These are phyloP conservation scores for Pyrenochaeta sp. DNA, from an alignment of 2,329 filamentous ascomycete genomes.

Conservation along the genomic window DNA sequence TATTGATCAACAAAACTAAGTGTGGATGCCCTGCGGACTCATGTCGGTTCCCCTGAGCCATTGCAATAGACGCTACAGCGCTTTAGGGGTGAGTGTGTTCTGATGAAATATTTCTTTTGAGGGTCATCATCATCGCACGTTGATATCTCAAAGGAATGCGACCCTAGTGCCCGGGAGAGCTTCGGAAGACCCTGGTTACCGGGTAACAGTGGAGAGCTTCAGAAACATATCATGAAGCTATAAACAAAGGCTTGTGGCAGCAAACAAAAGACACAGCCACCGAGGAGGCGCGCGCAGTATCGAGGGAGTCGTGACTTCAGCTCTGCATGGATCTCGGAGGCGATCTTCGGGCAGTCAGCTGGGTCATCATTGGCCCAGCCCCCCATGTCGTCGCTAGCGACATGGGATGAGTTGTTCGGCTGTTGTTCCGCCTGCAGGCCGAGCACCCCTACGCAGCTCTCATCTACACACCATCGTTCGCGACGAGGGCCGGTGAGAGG, in stretches of 20 bases:
- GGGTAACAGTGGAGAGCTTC: not conserved
- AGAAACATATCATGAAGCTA: not conserved
- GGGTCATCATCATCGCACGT: not conserved
- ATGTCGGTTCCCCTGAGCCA: not conserved
- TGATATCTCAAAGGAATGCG: not conserved
- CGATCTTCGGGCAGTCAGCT: not conserved
- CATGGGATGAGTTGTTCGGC: not conserved
- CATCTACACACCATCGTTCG: conserved; percentile 25
- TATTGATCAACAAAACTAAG: not conserved
- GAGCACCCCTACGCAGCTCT: conserved; percentile 35
- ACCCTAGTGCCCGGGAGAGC: not conserved
- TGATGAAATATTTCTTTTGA: not conserved
- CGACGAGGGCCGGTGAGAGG: conserved; percentile 26
- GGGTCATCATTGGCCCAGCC: not conserved
- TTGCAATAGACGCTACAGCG: not conserved
- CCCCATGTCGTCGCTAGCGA: conserved; percentile 13
- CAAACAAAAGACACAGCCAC: not conserved
- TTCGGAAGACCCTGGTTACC: not conserved
- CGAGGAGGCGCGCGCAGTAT: not conserved
- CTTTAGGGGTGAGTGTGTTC: not conserved
- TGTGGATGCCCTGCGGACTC: not conserved
- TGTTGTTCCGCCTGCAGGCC: not conserved
- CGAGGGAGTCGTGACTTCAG: not conserved
- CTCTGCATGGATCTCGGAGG: not conserved
- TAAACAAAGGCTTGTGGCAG: not conserved